Evolutionary conservation across 805 yeast genomes (phyloP).

Genomic region (Wickerhamomyces xylosicus): DNA sequence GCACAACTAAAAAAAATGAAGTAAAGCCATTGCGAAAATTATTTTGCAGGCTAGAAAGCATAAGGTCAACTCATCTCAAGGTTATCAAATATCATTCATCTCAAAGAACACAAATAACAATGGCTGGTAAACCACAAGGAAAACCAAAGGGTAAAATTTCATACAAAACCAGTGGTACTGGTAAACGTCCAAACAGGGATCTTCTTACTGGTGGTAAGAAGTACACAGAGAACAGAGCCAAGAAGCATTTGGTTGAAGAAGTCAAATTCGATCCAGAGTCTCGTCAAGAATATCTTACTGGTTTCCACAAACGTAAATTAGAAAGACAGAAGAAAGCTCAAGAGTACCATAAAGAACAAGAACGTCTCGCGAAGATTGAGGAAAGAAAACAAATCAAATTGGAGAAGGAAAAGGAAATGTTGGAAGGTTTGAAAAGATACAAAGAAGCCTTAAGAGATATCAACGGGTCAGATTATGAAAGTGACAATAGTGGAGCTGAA

Average conservation of each 20-base stretch:
- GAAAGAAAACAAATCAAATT: conserved; percentile 63
- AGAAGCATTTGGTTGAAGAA: conserved; percentile 66
- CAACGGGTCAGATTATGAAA: conserved; percentile 15
- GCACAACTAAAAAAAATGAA: too few relatives aligned
- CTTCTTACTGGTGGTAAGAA: conserved; percentile 80
- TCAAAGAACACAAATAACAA: conserved; percentile 3
- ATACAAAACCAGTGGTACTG: neutral
- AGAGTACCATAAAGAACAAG: conserved; percentile 67
- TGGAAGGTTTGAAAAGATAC: conserved; percentile 50
- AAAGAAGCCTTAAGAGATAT: conserved; percentile 31
- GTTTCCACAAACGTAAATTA: conserved; percentile 89
- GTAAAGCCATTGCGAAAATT: too few relatives aligned
- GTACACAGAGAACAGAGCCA: conserved; percentile 59
- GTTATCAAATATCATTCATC: too few relatives aligned
- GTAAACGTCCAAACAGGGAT: conserved; percentile 50
- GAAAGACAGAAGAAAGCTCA: conserved; percentile 83
- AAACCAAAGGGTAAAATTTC: neutral
- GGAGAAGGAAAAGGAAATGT: conserved; percentile 57
- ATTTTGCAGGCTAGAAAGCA: too few relatives aligned
- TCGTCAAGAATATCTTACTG: conserved; percentile 80
- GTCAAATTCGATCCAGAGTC: conserved; percentile 74
- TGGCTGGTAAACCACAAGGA: conserved; percentile 7
- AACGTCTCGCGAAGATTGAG: conserved; percentile 58
- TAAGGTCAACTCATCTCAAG: too few relatives aligned
- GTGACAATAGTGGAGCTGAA: conserved; percentile 20